phyloP scores from a whole-genome alignment of 768 basidiomycete genomes.

The Tremella yokohamensis region DNA sequence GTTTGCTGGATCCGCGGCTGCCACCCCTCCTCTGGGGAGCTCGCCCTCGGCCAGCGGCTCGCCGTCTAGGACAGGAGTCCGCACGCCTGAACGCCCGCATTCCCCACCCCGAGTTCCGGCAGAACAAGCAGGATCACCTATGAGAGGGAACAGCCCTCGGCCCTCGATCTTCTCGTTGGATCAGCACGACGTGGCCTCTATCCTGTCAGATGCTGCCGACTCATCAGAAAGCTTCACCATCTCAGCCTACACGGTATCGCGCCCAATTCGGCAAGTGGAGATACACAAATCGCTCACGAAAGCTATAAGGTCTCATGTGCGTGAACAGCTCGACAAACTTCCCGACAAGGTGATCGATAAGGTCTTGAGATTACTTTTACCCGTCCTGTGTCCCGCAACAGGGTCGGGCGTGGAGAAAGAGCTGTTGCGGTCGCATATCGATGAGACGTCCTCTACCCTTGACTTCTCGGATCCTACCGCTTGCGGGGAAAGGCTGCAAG shows the following conservation, averaged over 20 bases:
- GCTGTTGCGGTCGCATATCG: conserved; percentile 5
- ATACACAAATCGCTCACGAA: conserved; percentile 45
- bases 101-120: conserved; percentile 19
- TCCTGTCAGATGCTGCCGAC: conserved; percentile 24
- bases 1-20: conserved; percentile 58
- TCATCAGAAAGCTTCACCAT: conserved; percentile 40
- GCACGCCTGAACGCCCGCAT: conserved; percentile 14
- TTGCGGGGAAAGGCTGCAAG: conserved; percentile 61
- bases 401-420: background rate
- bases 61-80: conserved; percentile 27
- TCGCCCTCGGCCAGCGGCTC: conserved; percentile 44
- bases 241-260: conserved; percentile 46
- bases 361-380: conserved; percentile 33
- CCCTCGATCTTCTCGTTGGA: conserved; percentile 15
- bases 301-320: conserved; percentile 35
- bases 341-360: conserved; percentile 45
- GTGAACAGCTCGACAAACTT: conserved; percentile 38
- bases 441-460: conserved; percentile 10
- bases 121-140: conserved; percentile 54
- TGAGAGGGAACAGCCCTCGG: conserved; percentile 56
- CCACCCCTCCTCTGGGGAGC: conserved; percentile 46
- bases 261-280: conserved; percentile 42
- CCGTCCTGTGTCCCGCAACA: conserved; percentile 22
- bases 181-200: conserved; percentile 23
- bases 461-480: conserved; percentile 51